phyloP scores from a whole-genome alignment of 257 asterid genomes.

The Gentiana macrophylla region DNA sequence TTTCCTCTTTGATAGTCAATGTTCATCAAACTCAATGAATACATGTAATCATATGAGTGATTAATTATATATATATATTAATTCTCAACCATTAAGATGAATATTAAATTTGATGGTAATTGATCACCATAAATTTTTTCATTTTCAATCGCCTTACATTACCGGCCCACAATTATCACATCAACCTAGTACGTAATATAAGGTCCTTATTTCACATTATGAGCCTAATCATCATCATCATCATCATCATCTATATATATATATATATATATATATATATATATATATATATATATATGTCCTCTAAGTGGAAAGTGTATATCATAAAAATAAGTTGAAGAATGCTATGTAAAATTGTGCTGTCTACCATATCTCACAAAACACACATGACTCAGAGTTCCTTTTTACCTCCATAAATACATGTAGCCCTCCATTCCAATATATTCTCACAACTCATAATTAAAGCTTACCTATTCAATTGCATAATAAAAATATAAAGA shows the following conservation, averaged over 20 bases:
- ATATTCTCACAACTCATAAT: slow-evolving; percentile 10
- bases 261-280: too few species aligned
- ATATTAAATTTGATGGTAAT: too few species aligned
- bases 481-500: slow-evolving; percentile 9
- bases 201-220: too few species aligned
- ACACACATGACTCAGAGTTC: slow-evolving; percentile 27
- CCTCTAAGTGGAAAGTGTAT: slow-evolving; percentile 55
- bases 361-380: slow-evolving; percentile 30
- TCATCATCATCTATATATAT: slow-evolving; percentile 8
- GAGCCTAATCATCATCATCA: too few species aligned
- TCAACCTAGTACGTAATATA: too few species aligned
- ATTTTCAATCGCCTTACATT: slow-evolving; percentile 15
- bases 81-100: too few species aligned
- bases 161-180: background rate
- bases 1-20: too few species aligned
- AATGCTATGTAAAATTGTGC: slow-evolving; percentile 54
- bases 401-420: slow-evolving; percentile 49
- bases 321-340: slow-evolving; percentile 31
- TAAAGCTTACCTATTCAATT: background rate
- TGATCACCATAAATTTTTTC: too few species aligned
- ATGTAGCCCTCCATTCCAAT: slow-evolving; percentile 12
- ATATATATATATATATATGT: background rate
- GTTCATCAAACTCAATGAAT: too few species aligned
- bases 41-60: too few species aligned
- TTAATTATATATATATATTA: too few species aligned